Evolutionary conservation across 1,139 yeast genomes (phyloP).

Genomic region (Geotrichum macrosporum): DNA sequence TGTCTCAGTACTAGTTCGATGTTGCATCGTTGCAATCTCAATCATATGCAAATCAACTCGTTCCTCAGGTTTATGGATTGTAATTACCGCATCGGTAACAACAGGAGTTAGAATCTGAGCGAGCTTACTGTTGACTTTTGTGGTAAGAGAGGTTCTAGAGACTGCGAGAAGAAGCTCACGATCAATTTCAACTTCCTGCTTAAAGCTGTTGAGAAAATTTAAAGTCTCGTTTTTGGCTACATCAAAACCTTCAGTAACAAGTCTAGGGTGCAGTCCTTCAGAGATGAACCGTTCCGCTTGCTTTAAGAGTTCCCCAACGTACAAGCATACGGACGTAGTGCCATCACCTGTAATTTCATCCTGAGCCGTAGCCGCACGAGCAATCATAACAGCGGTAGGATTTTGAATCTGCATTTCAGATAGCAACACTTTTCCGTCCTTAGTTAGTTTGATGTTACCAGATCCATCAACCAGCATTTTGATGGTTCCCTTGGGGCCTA

Average conservation of each 20-base stretch:
- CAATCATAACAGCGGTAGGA: slow-evolving; percentile 98
- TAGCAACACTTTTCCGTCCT: slow-evolving; percentile 91
- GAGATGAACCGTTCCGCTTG: slow-evolving; percentile 90
- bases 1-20: slow-evolving; percentile 79
- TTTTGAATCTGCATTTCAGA: slow-evolving; percentile 98
- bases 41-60: slow-evolving; percentile 91
- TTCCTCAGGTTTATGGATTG: slow-evolving; percentile 56
- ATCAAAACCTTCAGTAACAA: slow-evolving; percentile 93
- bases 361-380: slow-evolving; percentile 97
- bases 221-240: slow-evolving; percentile 74
- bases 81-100: slow-evolving; percentile 91
- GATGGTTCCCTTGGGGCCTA: slow-evolving; percentile 96
- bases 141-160: slow-evolving; percentile 81
- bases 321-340: slow-evolving; percentile 91
- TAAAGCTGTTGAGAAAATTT: slow-evolving; percentile 60
- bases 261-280: slow-evolving; percentile 96
- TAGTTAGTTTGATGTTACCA: slow-evolving; percentile 90
- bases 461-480: slow-evolving; percentile 96
- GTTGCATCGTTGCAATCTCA: slow-evolving; percentile 98
- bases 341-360: slow-evolving; percentile 99
- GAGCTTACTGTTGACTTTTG: slow-evolving; percentile 75
- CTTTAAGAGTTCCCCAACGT: slow-evolving; percentile 90
- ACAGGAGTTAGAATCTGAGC: slow-evolving; percentile 83
- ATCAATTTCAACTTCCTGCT: slow-evolving; percentile 49
- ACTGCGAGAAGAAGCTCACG: slow-evolving; percentile 87